phyloP scores from a whole-genome alignment of 257 asterid genomes.

The Misopates orontium region DNA sequence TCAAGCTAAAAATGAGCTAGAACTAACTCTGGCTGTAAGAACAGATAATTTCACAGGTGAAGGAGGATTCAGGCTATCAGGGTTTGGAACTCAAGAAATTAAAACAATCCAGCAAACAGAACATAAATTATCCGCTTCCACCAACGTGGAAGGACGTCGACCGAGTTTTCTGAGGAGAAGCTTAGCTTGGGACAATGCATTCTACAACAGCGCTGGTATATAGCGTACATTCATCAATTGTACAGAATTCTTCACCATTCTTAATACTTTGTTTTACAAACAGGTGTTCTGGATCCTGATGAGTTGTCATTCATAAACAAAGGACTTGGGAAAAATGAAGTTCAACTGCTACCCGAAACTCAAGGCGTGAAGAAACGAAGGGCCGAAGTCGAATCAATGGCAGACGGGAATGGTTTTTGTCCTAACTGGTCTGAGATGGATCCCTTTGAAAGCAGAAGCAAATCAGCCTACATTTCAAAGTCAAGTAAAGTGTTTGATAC shows the following conservation, averaged over 20 bases:
- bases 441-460: slow-evolving; percentile 7
- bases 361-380: slow-evolving; percentile 32
- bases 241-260: neutral
- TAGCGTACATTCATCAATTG: neutral
- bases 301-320: slow-evolving; percentile 55
- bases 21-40: slow-evolving; percentile 27
- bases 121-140: slow-evolving; percentile 8
- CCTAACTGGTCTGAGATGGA: slow-evolving; percentile 31
- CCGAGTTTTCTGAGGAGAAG: slow-evolving; percentile 64
- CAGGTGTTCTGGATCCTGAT: slow-evolving; percentile 67
- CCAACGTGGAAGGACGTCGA: slow-evolving; percentile 29
- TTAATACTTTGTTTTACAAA: neutral
- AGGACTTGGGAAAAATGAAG: slow-evolving; percentile 35
- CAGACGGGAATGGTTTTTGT: neutral
- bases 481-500: slow-evolving; percentile 4
- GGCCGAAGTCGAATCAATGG: slow-evolving; percentile 25
- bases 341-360: slow-evolving; percentile 25
- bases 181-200: slow-evolving; percentile 76
- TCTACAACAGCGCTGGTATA: slow-evolving; percentile 55
- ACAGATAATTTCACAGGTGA: slow-evolving; percentile 26
- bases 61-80: slow-evolving; percentile 26
- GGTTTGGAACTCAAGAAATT: slow-evolving; percentile 14
- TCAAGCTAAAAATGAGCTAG: neutral
- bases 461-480: neutral
- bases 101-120: slow-evolving; percentile 26